Evolutionary conservation across 2,329 filamentous ascomycete genomes (phyloP).

Genomic region (Alternaria ethzedia): DNA sequence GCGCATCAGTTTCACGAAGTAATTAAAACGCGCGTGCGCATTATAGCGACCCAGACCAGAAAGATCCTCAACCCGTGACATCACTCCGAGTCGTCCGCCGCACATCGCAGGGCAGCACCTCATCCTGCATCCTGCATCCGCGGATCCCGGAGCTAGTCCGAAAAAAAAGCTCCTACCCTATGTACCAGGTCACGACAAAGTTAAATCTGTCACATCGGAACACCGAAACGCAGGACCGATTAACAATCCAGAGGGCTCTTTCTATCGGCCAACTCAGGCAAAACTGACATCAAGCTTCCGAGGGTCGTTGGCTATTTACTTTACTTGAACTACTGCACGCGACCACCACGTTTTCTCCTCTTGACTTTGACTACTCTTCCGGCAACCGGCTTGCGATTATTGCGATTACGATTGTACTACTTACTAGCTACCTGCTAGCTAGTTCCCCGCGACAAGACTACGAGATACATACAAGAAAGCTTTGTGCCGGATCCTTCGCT

Average conservation of each 20-base stretch:
- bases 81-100: background rate
- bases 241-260: background rate
- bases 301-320: background rate
- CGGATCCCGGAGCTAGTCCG: conserved; percentile 9
- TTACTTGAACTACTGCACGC: background rate
- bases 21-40: background rate
- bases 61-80: background rate
- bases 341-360: background rate
- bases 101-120: background rate
- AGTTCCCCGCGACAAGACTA: background rate
- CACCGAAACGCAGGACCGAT: background rate
- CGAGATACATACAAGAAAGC: background rate
- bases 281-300: background rate
- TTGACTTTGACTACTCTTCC: background rate
- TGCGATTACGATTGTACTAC: background rate
- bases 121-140: background rate
- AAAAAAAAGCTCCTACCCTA: background rate
- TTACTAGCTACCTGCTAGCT: too few relatives aligned
- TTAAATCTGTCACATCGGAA: background rate
- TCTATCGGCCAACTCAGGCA: background rate
- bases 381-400: background rate
- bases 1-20: background rate
- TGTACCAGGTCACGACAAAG: background rate
- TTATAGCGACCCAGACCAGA: background rate
- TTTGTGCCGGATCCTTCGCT: background rate